Percentiles rank a stretch among this genome's conserved stretches.
phyloP scores from a whole-genome alignment of 495 filamentous ascomycete genomes.

The Echria macrotheca region DNA sequence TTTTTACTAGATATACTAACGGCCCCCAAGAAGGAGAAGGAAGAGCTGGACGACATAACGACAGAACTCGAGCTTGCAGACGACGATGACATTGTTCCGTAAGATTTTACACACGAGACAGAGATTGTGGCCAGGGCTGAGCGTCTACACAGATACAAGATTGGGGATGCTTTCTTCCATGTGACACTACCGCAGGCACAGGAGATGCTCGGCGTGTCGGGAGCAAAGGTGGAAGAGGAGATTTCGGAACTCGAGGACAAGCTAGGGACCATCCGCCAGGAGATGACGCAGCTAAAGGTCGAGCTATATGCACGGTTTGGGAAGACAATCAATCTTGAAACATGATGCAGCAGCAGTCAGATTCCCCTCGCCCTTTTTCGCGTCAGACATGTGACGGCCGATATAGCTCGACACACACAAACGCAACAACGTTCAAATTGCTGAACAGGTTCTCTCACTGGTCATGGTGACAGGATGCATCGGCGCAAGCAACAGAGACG shows the following conservation, averaged over 20 bases:
- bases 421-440: too few relatives aligned
- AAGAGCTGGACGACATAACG: slow-evolving; percentile 89
- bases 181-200: slow-evolving; percentile 79
- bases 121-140: slow-evolving; percentile 12
- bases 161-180: slow-evolving; percentile 91
- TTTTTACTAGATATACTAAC: slow-evolving; percentile 13
- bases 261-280: slow-evolving; percentile 65
- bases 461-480: slow-evolving; percentile 2
- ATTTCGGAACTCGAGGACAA: slow-evolving; percentile 71
- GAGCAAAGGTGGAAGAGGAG: slow-evolving; percentile 66
- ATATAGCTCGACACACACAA: not conserved
- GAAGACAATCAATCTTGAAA: slow-evolving; percentile 90
- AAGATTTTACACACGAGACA: slow-evolving; percentile 18
- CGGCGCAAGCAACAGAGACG: too few relatives aligned
- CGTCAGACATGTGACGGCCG: slow-evolving; percentile 1
- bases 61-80: slow-evolving; percentile 90
- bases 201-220: slow-evolving; percentile 67
- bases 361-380: not conserved
- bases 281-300: slow-evolving; percentile 83
- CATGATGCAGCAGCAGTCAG: slow-evolving; percentile 41
- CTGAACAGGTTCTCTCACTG: too few relatives aligned
- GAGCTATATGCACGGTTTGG: slow-evolving; percentile 91
- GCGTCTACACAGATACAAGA: slow-evolving; percentile 68
- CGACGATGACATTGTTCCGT: slow-evolving; percentile 92
- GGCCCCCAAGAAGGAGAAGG: slow-evolving; percentile 78